Conservation (phyloP, 2,329 filamentous ascomycete species). For the Trichothecium sympodiale region DNA sequence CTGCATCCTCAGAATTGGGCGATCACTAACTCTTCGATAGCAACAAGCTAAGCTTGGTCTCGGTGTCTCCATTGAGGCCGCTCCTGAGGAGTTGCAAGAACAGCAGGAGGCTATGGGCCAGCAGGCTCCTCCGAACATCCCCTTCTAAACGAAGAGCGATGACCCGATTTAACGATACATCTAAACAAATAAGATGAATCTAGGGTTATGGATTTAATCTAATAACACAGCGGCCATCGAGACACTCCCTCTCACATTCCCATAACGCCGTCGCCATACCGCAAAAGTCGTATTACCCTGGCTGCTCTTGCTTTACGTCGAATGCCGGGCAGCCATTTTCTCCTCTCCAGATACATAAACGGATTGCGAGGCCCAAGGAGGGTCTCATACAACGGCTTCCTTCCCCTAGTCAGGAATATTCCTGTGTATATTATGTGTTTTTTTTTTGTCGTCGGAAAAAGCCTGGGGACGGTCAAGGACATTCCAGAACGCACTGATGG, state of each 20-base stretch:
- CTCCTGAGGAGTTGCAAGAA: constrained; percentile 76
- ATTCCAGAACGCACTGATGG: too few relatives aligned
- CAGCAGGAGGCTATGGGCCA: constrained; percentile 58
- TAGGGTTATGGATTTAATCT: too few relatives aligned
- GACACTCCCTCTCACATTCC: too few relatives aligned
- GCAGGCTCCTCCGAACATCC: constrained; percentile 36
- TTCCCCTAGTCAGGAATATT: background rate
- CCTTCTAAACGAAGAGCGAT: constrained; percentile 41
- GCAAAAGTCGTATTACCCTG: too few relatives aligned
- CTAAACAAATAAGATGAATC: too few relatives aligned
- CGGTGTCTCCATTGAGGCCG: constrained; percentile 82
- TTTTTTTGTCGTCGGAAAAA: background rate
- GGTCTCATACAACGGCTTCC: too few relatives aligned
- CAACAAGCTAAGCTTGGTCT: constrained; percentile 92
- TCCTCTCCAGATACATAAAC: too few relatives aligned
- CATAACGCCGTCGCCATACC: too few relatives aligned
- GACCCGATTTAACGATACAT: background rate
- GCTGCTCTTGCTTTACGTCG: too few relatives aligned
- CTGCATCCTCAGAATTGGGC: background rate
- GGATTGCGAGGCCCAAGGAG: too few relatives aligned
- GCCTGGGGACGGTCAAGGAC: background rate
- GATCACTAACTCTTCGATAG: constrained; percentile 37
- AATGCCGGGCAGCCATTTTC: too few relatives aligned
- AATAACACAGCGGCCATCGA: too few relatives aligned
- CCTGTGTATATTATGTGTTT: constrained; percentile 3